Conservation (phyloP, 306 rosid species). For the Prunus fruticosa region DNA sequence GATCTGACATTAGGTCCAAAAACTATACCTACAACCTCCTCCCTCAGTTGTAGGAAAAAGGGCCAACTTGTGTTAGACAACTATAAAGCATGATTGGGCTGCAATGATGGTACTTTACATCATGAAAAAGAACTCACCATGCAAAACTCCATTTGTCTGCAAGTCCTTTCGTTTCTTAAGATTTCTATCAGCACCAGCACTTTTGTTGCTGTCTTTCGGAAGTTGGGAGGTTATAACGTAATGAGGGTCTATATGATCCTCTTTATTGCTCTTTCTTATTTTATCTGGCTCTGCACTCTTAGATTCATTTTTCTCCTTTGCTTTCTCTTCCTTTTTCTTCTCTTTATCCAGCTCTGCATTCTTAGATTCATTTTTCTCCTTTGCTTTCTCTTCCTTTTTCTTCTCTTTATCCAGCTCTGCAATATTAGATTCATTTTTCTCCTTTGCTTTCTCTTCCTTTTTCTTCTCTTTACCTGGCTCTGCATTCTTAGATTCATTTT, state of each 20-base stretch:
- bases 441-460: constrained; percentile 32
- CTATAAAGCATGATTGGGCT: constrained; percentile 17
- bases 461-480: constrained; percentile 31
- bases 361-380: constrained; percentile 49
- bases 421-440: constrained; percentile 25
- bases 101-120: constrained; percentile 10
- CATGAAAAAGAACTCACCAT: constrained; percentile 70
- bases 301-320: constrained; percentile 27
- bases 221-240: constrained; percentile 38
- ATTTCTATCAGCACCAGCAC: constrained; percentile 45
- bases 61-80: constrained; percentile 30
- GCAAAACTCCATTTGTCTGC: constrained; percentile 73
- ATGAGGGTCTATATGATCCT: constrained; percentile 35
- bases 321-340: constrained; percentile 35
- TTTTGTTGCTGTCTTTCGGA: constrained; percentile 40
- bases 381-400: constrained; percentile 53
- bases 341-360: constrained; percentile 29
- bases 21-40: constrained; percentile 31
- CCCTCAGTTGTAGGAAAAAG: constrained; percentile 16
- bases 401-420: constrained; percentile 48
- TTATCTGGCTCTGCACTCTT: constrained; percentile 40
- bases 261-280: constrained; percentile 46
- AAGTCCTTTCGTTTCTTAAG: constrained; percentile 75
- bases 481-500: constrained; percentile 38
- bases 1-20: constrained; percentile 18